phyloP scores from a whole-genome alignment of 768 basidiomycete genomes.

The Antrodiella citrinella region DNA sequence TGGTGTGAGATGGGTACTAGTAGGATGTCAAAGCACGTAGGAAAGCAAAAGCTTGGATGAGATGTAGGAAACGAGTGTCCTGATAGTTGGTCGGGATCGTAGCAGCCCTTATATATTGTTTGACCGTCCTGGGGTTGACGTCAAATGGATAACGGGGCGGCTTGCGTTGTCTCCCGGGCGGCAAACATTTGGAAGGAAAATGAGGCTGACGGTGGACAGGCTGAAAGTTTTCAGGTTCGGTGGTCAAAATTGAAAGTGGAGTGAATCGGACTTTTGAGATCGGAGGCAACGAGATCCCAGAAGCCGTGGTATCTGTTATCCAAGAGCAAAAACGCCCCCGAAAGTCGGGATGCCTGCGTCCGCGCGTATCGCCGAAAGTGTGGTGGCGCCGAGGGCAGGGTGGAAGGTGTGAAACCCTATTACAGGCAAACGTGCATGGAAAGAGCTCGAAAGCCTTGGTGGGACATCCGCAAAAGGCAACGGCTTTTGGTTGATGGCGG shows the following conservation, averaged over 20 bases:
- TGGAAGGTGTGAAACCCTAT: not conserved
- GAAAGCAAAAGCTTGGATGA: too few relatives aligned
- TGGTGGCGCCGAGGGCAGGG: not conserved
- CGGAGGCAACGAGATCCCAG: not conserved
- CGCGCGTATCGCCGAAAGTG: not conserved
- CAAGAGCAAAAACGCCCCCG: not conserved
- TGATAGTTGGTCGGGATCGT: not conserved
- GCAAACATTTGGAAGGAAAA: not conserved
- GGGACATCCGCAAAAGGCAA: not conserved
- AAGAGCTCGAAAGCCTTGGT: not conserved
- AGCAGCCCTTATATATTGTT: slow-evolving; percentile 1
- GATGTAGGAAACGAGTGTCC: not conserved
- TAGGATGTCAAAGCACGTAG: too few relatives aligned
- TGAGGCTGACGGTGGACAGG: not conserved
- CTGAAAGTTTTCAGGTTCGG: not conserved
- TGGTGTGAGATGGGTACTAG: too few relatives aligned
- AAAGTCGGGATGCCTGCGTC: not conserved
- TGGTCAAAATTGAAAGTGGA: not conserved
- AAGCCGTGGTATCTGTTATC: too few relatives aligned
- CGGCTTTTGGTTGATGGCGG: not conserved
- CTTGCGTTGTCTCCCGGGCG: not conserved
- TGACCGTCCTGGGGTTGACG: not conserved
- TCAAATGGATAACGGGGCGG: not conserved
- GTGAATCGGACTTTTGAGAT: not conserved
- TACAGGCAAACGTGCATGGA: not conserved